Conservation (phyloP, 1,284 basidiomycete species). For the Melampsora americana region DNA sequence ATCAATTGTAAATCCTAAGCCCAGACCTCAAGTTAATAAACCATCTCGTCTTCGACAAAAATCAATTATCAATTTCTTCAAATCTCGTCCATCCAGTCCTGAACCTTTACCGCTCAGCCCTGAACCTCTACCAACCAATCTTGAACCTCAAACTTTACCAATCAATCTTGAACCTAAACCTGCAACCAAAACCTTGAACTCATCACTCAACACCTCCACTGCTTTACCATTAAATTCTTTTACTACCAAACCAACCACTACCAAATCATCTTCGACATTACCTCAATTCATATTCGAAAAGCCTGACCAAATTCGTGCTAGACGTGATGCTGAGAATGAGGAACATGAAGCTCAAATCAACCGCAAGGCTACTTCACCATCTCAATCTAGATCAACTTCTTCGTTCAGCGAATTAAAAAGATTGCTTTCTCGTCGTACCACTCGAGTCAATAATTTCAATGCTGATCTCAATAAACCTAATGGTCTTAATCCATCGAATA, state of each 20-base stretch:
- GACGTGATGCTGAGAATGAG: background rate
- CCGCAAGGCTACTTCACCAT: background rate
- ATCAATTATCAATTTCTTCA: conserved; percentile 1
- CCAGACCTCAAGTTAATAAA: background rate
- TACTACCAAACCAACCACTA: background rate
- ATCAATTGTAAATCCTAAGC: background rate
- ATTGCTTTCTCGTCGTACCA: background rate
- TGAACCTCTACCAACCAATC: background rate
- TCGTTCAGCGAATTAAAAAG: background rate
- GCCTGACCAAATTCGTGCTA: conserved; percentile 22
- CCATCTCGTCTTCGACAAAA: background rate
- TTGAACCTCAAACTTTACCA: background rate
- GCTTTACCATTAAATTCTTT: background rate
- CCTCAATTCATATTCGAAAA: conserved; percentile 37
- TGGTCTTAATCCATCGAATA: background rate
- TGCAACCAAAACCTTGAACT: background rate
- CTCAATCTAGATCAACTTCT: background rate
- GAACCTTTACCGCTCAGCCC: background rate
- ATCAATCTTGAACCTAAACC: background rate
- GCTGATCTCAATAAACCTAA: conserved; percentile 5
- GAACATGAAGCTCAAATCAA: background rate
- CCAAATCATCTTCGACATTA: background rate
- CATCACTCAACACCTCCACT: background rate
- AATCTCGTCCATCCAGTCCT: background rate
- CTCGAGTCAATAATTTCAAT: background rate